phyloP scores from a whole-genome alignment of 352 stramenopile genomes.

The Saprolegnia diclina region DNA sequence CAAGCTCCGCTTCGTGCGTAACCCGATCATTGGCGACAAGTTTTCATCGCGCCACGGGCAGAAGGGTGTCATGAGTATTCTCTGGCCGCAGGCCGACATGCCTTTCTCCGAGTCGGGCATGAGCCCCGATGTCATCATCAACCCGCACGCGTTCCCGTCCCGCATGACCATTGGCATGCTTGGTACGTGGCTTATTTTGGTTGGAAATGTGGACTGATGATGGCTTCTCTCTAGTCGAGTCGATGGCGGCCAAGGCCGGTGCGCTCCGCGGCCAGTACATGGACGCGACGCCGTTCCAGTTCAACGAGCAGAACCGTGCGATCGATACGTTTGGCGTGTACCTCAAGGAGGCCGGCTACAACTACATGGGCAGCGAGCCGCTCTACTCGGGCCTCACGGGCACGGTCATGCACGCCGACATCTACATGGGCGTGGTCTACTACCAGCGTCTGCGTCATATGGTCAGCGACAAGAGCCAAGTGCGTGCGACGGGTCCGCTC shows the following conservation, averaged over 20 bases:
- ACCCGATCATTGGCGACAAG: slow-evolving; percentile 99
- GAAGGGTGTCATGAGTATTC: slow-evolving; percentile 98
- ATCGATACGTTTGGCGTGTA: slow-evolving; percentile 99
- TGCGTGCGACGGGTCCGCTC: slow-evolving; percentile 96
- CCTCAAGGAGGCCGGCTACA: slow-evolving; percentile 92
- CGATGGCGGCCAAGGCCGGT: slow-evolving; percentile 99
- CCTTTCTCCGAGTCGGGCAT: slow-evolving; percentile 99
- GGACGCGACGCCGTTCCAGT: slow-evolving; percentile 99
- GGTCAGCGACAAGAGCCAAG: slow-evolving; percentile 99
- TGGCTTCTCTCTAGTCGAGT: slow-evolving; percentile 92
- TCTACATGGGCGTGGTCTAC: slow-evolving; percentile 99
- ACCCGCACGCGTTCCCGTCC: slow-evolving; percentile 97
- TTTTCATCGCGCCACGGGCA: slow-evolving; percentile 99
- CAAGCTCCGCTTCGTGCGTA: slow-evolving; percentile 97
- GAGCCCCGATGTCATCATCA: slow-evolving; percentile 99
- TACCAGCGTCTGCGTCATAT: slow-evolving; percentile 99
- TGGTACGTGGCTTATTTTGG: slow-evolving; percentile 36
- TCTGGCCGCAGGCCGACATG: slow-evolving; percentile 99
- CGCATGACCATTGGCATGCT: slow-evolving; percentile 97
- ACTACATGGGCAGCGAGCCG: slow-evolving; percentile 99
- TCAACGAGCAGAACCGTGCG: slow-evolving; percentile 97
- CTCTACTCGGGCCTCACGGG: slow-evolving; percentile 99
- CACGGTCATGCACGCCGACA: slow-evolving; percentile 98
- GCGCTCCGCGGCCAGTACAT: slow-evolving; percentile 96
- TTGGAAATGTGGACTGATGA: slow-evolving; percentile 48